Conservation (phyloP, 1,139 yeast species). For the Barnettozyma hawaiiensis region DNA sequence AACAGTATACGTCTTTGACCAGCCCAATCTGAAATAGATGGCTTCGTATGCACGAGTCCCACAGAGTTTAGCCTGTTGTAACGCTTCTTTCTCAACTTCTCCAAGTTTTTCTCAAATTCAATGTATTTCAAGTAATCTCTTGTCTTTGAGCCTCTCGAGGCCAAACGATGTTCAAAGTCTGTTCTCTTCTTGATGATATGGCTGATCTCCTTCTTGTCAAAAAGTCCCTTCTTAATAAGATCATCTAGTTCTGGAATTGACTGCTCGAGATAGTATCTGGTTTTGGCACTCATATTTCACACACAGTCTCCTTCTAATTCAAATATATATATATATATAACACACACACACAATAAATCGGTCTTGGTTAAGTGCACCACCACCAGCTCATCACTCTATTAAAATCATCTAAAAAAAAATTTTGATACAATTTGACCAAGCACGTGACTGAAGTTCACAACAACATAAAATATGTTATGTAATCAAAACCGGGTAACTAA, state of each 20-base stretch:
- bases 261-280: conserved; percentile 73
- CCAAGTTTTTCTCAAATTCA: conserved; percentile 77
- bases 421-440: not conserved
- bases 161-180: conserved; percentile 88
- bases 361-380: too few species aligned
- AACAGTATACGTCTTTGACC: conserved; percentile 77
- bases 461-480: too few species aligned
- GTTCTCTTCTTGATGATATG: conserved; percentile 90
- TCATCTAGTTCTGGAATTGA: conserved; percentile 91
- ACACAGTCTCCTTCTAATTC: not conserved
- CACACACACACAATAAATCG: too few species aligned
- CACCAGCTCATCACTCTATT: not conserved
- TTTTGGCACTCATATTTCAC: conserved; percentile 60
- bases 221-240: conserved; percentile 72
- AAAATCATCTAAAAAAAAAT: too few species aligned
- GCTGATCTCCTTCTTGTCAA: conserved; percentile 73
- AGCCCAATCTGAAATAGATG: conserved; percentile 81
- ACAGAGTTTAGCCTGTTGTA: conserved; percentile 54
- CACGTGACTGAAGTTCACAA: conserved; percentile 1
- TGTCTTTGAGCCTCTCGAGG: conserved; percentile 76
- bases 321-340: too few species aligned
- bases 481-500: not conserved
- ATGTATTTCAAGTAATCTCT: conserved; percentile 75
- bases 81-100: conserved; percentile 70
- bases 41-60: conserved; percentile 34